These are phyloP conservation scores for Penicillium sp. DNA, from an alignment of 2,329 filamentous ascomycete species.

Conservation along the genomic window DNA sequence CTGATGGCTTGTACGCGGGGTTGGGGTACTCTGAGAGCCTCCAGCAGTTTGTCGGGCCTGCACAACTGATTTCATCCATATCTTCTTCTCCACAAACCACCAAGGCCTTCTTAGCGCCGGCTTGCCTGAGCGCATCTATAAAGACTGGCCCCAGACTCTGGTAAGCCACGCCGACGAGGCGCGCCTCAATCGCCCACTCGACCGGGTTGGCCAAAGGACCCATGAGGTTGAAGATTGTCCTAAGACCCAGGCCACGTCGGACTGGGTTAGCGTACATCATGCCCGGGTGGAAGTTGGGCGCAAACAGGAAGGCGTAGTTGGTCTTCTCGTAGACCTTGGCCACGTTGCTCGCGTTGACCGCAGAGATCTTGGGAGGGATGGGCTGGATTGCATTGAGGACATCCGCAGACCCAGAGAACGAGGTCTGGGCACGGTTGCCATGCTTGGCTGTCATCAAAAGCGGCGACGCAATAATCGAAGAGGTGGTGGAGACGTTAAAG, in stretches of 20 bases:
- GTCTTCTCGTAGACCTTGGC: slow-evolving; percentile 71
- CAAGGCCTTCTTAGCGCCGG: slow-evolving; percentile 78
- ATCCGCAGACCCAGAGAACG: slow-evolving; percentile 93
- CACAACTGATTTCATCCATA: slow-evolving; percentile 92
- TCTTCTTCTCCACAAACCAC: slow-evolving; percentile 94
- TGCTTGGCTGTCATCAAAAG: slow-evolving; percentile 89
- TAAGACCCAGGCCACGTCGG: slow-evolving; percentile 84
- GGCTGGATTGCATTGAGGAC: slow-evolving; percentile 76
- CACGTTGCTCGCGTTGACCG: slow-evolving; percentile 72
- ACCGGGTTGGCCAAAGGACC: slow-evolving; percentile 91
- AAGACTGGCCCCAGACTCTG: slow-evolving; percentile 86
- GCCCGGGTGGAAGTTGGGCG: slow-evolving; percentile 92
- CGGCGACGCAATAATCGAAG: slow-evolving; percentile 87
- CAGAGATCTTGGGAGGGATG: slow-evolving; percentile 70
- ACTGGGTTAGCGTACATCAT: slow-evolving; percentile 88
- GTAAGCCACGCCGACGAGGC: slow-evolving; percentile 90
- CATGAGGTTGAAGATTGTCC: slow-evolving; percentile 96
- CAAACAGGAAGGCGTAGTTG: slow-evolving; percentile 95
- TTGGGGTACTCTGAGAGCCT: slow-evolving; percentile 61
- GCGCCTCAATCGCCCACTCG: slow-evolving; percentile 80
- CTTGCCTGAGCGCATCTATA: slow-evolving; percentile 75
- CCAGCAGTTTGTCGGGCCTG: slow-evolving; percentile 88
- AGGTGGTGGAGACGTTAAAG: slow-evolving; percentile 96
- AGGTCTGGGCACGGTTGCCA: slow-evolving; percentile 93
- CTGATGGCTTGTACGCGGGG: slow-evolving; percentile 41